phyloP scores from a whole-genome alignment of 495 filamentous ascomycete genomes.

The Xylaria grammica region DNA sequence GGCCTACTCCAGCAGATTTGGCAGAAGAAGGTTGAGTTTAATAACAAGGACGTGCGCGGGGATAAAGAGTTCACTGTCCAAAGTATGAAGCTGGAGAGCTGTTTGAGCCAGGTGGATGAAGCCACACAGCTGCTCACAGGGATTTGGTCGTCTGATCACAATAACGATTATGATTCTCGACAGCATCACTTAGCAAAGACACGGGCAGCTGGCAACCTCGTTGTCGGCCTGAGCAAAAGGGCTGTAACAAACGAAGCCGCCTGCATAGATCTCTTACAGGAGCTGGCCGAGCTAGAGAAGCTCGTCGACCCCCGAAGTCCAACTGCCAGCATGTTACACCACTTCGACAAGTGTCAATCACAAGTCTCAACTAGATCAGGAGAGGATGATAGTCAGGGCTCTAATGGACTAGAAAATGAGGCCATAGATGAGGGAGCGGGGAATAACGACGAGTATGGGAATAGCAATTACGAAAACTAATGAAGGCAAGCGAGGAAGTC shows the following conservation, averaged over 20 bases:
- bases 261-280: conserved; percentile 32
- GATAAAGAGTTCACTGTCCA: conserved; percentile 28
- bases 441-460: not conserved
- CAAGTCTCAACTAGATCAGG: conserved; percentile 1
- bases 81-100: conserved; percentile 34
- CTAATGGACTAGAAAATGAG: not conserved
- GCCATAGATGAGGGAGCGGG: not conserved
- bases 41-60: conserved; percentile 22
- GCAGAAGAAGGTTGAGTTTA: conserved; percentile 33
- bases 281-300: conserved; percentile 33
- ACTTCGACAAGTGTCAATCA: conserved; percentile 24
- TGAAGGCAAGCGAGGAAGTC: no score
- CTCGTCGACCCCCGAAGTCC: conserved; percentile 29
- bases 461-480: conserved; percentile 3
- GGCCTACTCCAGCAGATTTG: conserved; percentile 38
- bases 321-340: conserved; percentile 25
- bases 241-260: conserved; percentile 25
- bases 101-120: conserved; percentile 31
- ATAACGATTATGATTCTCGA: conserved; percentile 27
- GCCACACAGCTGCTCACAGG: conserved; percentile 22
- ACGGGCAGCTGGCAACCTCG: conserved; percentile 22
- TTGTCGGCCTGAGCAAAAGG: conserved; percentile 26
- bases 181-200: conserved; percentile 30
- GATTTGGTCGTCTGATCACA: conserved; percentile 16
- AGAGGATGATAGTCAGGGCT: not conserved